Conservation (phyloP, 179 eudicot genomes). For the Sideroxylon spinosum region DNA sequence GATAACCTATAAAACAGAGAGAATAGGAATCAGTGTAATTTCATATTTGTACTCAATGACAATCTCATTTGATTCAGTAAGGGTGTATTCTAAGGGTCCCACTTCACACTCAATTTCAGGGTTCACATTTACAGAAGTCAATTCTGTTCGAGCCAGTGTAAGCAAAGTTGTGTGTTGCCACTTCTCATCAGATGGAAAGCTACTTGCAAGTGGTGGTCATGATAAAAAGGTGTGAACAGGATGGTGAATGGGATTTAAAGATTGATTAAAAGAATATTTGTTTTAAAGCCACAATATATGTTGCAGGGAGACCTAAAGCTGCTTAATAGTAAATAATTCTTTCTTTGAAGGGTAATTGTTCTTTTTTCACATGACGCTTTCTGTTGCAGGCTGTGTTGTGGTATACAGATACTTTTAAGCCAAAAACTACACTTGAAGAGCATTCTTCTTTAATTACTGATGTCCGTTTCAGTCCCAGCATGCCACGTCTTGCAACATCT, state of each 20-base stretch:
- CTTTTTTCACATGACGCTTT: neutral
- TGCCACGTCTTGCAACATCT: slow-evolving; percentile 87
- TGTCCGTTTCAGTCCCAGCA: slow-evolving; percentile 92
- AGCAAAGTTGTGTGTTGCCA: slow-evolving; percentile 91
- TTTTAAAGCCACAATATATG: neutral
- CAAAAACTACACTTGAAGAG: slow-evolving; percentile 77
- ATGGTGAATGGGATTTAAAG: neutral
- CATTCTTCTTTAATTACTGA: slow-evolving; percentile 81
- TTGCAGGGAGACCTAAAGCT: neutral
- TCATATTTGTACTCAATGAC: neutral
- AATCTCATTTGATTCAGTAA: neutral
- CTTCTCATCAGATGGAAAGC: slow-evolving; percentile 92
- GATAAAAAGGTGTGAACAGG: slow-evolving; percentile 70
- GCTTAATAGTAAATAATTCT: neutral
- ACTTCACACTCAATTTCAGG: slow-evolving; percentile 36
- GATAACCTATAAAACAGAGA: neutral
- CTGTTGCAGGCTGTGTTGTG: slow-evolving; percentile 78
- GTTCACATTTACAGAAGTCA: slow-evolving; percentile 71
- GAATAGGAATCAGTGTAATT: neutral
- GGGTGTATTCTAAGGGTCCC: slow-evolving; percentile 13
- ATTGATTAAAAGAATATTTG: neutral
- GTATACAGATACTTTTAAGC: slow-evolving; percentile 73
- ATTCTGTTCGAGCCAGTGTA: slow-evolving; percentile 71
- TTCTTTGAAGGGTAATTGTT: neutral
- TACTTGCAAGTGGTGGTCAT: slow-evolving; percentile 96